phyloP scores from a whole-genome alignment of 768 basidiomycete species.

The Termitomyces sp. region DNA sequence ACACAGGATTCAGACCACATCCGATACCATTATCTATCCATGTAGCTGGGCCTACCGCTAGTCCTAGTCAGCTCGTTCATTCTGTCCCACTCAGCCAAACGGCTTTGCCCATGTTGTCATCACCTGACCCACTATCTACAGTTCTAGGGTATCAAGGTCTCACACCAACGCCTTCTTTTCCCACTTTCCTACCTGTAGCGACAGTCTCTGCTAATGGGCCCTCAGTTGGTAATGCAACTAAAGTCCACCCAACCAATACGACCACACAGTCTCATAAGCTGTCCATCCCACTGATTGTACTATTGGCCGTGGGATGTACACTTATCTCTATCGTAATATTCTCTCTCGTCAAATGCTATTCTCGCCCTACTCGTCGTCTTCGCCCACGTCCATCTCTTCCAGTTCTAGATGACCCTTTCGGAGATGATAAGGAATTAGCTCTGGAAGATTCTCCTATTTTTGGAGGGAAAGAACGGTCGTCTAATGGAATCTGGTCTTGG shows the following conservation, averaged over 20 bases:
- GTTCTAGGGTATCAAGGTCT: slow-evolving; percentile 16
- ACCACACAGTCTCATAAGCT: slow-evolving; percentile 32
- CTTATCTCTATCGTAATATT: slow-evolving; percentile 46
- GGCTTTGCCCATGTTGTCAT: slow-evolving; percentile 18
- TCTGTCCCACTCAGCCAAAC: slow-evolving; percentile 14
- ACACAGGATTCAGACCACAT: slow-evolving; percentile 30
- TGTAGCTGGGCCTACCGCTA: slow-evolving; percentile 27
- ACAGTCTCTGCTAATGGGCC: slow-evolving; percentile 12
- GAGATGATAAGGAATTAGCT: slow-evolving; percentile 42
- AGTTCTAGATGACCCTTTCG: slow-evolving; percentile 55
- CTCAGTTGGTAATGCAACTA: slow-evolving; percentile 2
- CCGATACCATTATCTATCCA: slow-evolving; percentile 19
- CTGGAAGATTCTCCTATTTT: slow-evolving; percentile 69
- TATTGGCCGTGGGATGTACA: slow-evolving; percentile 50
- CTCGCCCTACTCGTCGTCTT: slow-evolving; percentile 47
- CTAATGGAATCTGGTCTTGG: slow-evolving; percentile 55
- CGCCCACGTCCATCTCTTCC: slow-evolving; percentile 74
- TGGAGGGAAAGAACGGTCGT: slow-evolving; percentile 66
- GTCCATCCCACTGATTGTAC: slow-evolving; percentile 45
- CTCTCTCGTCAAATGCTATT: slow-evolving; percentile 44
- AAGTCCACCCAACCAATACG: background rate
- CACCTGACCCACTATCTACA: slow-evolving; percentile 23
- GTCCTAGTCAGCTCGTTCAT: slow-evolving; percentile 18
- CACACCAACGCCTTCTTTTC: slow-evolving; percentile 12
- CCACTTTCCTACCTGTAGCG: slow-evolving; percentile 13